phyloP scores from a whole-genome alignment of 495 filamentous ascomycete species.

The Penicillium fimorum region DNA sequence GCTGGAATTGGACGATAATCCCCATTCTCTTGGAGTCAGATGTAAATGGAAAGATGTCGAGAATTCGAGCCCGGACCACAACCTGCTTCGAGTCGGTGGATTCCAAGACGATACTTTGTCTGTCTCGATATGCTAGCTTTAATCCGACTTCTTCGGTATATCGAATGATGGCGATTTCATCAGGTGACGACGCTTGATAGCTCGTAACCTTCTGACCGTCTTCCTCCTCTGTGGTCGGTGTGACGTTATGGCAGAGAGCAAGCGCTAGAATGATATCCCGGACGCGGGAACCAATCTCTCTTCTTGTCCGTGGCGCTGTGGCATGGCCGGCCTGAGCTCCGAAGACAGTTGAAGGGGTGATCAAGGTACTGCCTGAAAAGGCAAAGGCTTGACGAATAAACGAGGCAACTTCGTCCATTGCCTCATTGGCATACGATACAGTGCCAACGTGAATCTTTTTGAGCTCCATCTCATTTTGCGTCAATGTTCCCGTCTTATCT shows the following conservation, averaged over 20 bases:
- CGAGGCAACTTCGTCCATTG: constrained; percentile 92
- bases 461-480: constrained; percentile 98
- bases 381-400: constrained; percentile 83
- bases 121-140: constrained; percentile 79
- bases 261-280: constrained; percentile 88
- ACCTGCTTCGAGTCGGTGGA: constrained; percentile 71
- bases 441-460: constrained; percentile 98
- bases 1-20: constrained; percentile 84
- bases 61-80: constrained; percentile 82
- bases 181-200: constrained; percentile 95
- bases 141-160: constrained; percentile 95
- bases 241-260: constrained; percentile 96
- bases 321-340: constrained; percentile 54
- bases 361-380: constrained; percentile 61
- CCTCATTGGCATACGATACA: constrained; percentile 95
- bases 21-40: constrained; percentile 98
- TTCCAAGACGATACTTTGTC: constrained; percentile 77
- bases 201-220: constrained; percentile 73
- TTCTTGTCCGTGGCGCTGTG: constrained; percentile 72
- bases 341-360: constrained; percentile 72
- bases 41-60: constrained; percentile 97
- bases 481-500: constrained; percentile 96
- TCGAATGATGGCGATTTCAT: constrained; percentile 96
- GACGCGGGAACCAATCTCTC: constrained; percentile 91
- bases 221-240: constrained; percentile 82